Evolutionary conservation across 2,329 filamentous ascomycete genomes (phyloP).

Genomic region (Xylariaceae sp.): DNA sequence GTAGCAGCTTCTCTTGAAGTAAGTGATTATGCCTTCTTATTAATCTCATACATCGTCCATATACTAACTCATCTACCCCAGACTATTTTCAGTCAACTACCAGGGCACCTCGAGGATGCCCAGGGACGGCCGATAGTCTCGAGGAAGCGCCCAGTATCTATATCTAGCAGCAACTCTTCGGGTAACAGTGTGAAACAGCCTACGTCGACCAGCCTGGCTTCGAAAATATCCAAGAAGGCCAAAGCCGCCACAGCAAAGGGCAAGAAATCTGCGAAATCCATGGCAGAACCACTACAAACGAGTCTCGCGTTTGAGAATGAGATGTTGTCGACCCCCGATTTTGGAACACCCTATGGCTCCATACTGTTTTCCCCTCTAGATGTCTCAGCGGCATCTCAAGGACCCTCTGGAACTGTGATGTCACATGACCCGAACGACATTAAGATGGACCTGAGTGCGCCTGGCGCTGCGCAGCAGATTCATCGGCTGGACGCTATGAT

Average conservation of each 20-base stretch:
- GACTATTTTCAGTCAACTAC: conserved; percentile 81
- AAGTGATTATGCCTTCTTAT: conserved; percentile 34
- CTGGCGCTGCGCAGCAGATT: conserved; percentile 45
- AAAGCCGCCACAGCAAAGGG: conserved; percentile 20
- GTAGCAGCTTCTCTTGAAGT: conserved; percentile 77
- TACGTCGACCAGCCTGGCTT: conserved; percentile 14
- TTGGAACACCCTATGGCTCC: conserved; percentile 21
- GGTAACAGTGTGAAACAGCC: conserved; percentile 30
- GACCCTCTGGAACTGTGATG: conserved; percentile 22
- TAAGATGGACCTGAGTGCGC: conserved; percentile 23
- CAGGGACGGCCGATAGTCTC: conserved; percentile 40
- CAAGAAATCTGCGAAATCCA: conserved; percentile 15
- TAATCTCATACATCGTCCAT: neutral
- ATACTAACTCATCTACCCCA: conserved; percentile 35
- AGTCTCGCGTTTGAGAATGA: conserved; percentile 17
- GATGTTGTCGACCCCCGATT: conserved; percentile 20
- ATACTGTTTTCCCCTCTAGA: conserved; percentile 28
- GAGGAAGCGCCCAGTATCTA: conserved; percentile 57
- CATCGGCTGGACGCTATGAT: conserved; percentile 75
- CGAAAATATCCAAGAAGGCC: conserved; percentile 16
- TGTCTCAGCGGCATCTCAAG: conserved; percentile 25
- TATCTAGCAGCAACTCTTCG: conserved; percentile 36
- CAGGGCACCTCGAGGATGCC: conserved; percentile 63
- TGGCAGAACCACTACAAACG: conserved; percentile 17
- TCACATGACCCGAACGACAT: conserved; percentile 30